Percentiles rank a stretch among this genome's conserved stretches.
Evolutionary conservation across 257 asterid species (phyloP).

Genomic region (Vinca minor): DNA sequence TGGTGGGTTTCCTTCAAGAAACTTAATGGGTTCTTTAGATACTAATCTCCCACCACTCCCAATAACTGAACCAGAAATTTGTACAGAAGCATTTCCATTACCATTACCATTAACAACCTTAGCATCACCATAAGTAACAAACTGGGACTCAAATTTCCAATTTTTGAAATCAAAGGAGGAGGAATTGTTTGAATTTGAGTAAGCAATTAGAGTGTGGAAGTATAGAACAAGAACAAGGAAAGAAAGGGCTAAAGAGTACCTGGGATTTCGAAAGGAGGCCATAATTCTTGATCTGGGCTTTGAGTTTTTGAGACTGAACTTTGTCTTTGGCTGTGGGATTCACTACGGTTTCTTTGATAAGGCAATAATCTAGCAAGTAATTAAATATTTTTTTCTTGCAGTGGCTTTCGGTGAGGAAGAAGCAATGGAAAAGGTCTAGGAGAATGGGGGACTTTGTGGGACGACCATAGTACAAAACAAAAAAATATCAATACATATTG

Average conservation of each 20-base stretch:
- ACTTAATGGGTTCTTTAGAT: slow-evolving; percentile 46
- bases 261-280: slow-evolving; percentile 35
- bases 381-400: too few species aligned
- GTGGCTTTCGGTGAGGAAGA: slow-evolving; percentile 36
- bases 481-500: too few species aligned
- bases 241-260: slow-evolving; percentile 46
- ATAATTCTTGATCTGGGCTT: too few species aligned
- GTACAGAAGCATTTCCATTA: slow-evolving; percentile 36
- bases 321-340: slow-evolving; percentile 25
- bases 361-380: slow-evolving; percentile 35
- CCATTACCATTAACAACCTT: slow-evolving; percentile 28
- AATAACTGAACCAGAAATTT: slow-evolving; percentile 50
- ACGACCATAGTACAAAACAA: too few species aligned
- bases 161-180: slow-evolving; percentile 41
- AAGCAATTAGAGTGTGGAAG: slow-evolving; percentile 32
- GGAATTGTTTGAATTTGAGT: slow-evolving; percentile 34
- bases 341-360: slow-evolving; percentile 34
- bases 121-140: slow-evolving; percentile 72
- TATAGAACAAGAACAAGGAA: slow-evolving; percentile 41
- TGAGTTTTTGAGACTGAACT: too few species aligned
- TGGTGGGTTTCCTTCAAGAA: slow-evolving; percentile 35
- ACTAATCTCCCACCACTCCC: slow-evolving; percentile 48
- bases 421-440: slow-evolving; percentile 37
- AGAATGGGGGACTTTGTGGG: slow-evolving; percentile 37
- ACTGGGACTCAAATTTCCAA: slow-evolving; percentile 45